Conservation (phyloP, 2,329 filamentous ascomycete genomes). For the Diaporthe citrichinensis region DNA sequence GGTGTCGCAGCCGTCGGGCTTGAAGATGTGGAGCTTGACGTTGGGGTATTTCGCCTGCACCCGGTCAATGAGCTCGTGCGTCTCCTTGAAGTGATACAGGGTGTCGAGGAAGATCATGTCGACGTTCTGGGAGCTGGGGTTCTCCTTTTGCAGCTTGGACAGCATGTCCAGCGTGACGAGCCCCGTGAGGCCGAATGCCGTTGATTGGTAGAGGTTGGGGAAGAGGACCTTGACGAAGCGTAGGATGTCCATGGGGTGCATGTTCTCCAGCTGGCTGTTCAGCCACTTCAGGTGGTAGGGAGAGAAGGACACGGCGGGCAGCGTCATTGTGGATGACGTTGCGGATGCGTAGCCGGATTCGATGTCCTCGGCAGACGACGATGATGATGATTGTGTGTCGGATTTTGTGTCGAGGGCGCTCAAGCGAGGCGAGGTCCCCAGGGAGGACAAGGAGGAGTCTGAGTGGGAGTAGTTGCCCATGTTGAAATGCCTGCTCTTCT, state of each 20-base stretch:
- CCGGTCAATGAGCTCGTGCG: slow-evolving; percentile 79
- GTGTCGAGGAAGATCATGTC: slow-evolving; percentile 88
- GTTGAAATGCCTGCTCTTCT: slow-evolving; percentile 1
- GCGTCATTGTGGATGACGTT: slow-evolving; percentile 70
- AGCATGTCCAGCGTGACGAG: slow-evolving; percentile 90
- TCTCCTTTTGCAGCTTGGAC: slow-evolving; percentile 77
- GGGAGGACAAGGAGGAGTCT: slow-evolving; percentile 54
- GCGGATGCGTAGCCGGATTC: slow-evolving; percentile 90
- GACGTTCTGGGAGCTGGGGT: slow-evolving; percentile 63
- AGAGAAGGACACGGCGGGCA: slow-evolving; percentile 88
- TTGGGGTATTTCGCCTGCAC: slow-evolving; percentile 83
- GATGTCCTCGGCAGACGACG: slow-evolving; percentile 54
- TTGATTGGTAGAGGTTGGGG: slow-evolving; percentile 89
- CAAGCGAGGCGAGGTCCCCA: slow-evolving; percentile 55
- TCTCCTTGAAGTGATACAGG: slow-evolving; percentile 86
- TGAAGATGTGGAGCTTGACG: slow-evolving; percentile 89
- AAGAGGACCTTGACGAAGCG: slow-evolving; percentile 93
- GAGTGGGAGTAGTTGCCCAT: slow-evolving; percentile 43
- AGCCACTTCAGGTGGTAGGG: slow-evolving; percentile 90
- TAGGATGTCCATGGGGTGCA: slow-evolving; percentile 91
- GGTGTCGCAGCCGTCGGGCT: slow-evolving; percentile 82
- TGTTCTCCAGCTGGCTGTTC: slow-evolving; percentile 88
- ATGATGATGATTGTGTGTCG: slow-evolving; percentile 51
- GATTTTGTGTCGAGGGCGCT: slow-evolving; percentile 55
- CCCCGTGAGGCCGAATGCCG: slow-evolving; percentile 85